A percentile compares a stretch with the other conserved stretches of the same genome.
phyloP scores from a whole-genome alignment of 768 basidiomycete species.

The Strobilomyces echinocephalus region DNA sequence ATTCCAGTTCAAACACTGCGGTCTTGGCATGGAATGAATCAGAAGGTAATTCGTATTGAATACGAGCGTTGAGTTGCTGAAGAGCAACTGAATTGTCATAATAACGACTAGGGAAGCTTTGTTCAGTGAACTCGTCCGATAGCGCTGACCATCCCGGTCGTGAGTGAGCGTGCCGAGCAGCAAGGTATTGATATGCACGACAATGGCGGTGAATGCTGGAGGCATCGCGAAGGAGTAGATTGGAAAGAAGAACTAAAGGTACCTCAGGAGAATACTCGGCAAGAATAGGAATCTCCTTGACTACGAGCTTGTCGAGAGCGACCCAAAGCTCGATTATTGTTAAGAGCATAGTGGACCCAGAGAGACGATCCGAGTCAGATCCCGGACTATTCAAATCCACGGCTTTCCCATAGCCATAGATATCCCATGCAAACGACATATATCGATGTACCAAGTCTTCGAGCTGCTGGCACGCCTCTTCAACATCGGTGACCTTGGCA shows the following conservation, averaged over 20 bases:
- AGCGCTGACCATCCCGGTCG: no score
- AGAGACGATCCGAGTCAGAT: neutral
- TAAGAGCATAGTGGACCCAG: neutral
- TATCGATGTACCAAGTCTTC: neutral
- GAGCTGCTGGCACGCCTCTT: neutral
- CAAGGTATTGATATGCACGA: neutral
- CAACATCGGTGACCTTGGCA: neutral
- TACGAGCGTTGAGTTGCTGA: neutral
- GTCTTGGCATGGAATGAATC: neutral
- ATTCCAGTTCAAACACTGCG: neutral
- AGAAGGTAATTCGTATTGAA: neutral
- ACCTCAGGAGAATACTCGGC: neutral
- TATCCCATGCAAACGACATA: neutral
- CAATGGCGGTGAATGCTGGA: neutral
- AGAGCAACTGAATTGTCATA: neutral
- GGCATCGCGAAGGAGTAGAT: neutral
- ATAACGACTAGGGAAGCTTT: neutral
- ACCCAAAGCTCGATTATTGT: neutral
- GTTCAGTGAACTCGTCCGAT: neutral
- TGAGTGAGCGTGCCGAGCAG: neutral
- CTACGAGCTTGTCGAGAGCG: neutral
- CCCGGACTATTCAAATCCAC: neutral
- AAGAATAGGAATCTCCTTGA: neutral
- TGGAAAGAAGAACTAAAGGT: neutral
- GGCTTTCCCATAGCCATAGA: neutral